A percentile compares a stretch with the other conserved stretches of the same genome.
phyloP scores from a whole-genome alignment of 371 early-diverging fungal genomes.

The Mortierella sp. region DNA sequence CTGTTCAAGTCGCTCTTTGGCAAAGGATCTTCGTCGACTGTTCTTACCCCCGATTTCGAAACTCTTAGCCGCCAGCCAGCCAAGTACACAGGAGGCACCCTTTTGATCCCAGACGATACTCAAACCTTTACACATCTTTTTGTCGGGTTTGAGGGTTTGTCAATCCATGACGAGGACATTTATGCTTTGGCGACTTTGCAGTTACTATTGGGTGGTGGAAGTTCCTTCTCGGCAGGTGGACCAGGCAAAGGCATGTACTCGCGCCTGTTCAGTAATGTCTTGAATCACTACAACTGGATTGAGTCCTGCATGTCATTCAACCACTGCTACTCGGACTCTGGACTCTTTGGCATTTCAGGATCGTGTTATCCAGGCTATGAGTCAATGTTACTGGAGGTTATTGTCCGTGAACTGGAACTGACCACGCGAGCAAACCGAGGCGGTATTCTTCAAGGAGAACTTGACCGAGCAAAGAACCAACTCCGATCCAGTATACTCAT shows the following conservation, averaged over 20 bases:
- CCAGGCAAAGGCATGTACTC: slow-evolving; percentile 99
- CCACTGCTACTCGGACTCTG: slow-evolving; percentile 91
- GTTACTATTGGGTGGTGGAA: slow-evolving; percentile 95
- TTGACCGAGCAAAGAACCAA: slow-evolving; percentile 95
- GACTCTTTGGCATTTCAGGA: slow-evolving; percentile 95
- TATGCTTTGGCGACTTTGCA: slow-evolving; percentile 94
- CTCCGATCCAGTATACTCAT: slow-evolving; percentile 92
- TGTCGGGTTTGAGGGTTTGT: slow-evolving; percentile 89
- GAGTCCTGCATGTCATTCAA: slow-evolving; percentile 94
- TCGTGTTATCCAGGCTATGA: slow-evolving; percentile 82
- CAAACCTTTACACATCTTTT: slow-evolving; percentile 87
- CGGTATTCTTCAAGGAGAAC: slow-evolving; percentile 69
- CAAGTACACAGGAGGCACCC: slow-evolving; percentile 88
- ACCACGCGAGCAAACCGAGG: slow-evolving; percentile 69
- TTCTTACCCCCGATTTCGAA: slow-evolving; percentile 24
- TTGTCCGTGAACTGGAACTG: slow-evolving; percentile 84
- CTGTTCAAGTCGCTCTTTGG: slow-evolving; percentile 48
- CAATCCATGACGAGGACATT: slow-evolving; percentile 87
- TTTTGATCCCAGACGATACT: slow-evolving; percentile 72
- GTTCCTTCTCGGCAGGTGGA: slow-evolving; percentile 97
- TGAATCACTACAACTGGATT: slow-evolving; percentile 95
- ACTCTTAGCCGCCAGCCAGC: slow-evolving; percentile 58
- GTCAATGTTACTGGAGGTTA: slow-evolving; percentile 80
- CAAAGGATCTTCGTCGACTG: slow-evolving; percentile 18
- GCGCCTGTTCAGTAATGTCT: slow-evolving; percentile 92